These are phyloP conservation scores for Tolypocladium tropicale DNA, from an alignment of 2,329 filamentous ascomycete species.

Conservation along the genomic window DNA sequence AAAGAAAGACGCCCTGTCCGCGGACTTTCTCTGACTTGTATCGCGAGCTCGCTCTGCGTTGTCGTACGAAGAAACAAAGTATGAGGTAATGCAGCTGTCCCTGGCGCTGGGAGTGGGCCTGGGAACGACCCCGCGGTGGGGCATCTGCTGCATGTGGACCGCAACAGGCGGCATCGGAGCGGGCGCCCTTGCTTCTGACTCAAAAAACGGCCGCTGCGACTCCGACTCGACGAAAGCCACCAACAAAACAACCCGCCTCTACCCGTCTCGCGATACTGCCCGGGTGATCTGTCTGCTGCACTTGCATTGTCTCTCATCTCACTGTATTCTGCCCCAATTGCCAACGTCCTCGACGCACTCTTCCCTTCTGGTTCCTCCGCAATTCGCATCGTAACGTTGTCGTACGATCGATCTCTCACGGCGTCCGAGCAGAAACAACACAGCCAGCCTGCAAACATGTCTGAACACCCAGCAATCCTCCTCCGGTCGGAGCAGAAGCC, in stretches of 20 bases:
- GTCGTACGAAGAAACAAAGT: no score
- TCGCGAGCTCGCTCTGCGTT: no score
- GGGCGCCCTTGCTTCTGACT: neutral
- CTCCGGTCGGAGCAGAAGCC: conserved; percentile 51
- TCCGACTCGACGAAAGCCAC: neutral
- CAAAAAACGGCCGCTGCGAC: neutral
- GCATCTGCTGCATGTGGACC: neutral
- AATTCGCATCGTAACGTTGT: neutral
- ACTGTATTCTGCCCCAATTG: neutral
- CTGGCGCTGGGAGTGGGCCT: neutral
- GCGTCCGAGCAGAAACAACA: neutral
- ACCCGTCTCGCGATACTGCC: neutral
- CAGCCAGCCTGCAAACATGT: conserved; percentile 10
- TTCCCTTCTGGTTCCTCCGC: neutral
- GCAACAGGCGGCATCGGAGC: neutral
- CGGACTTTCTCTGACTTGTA: no score
- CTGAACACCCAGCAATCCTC: conserved; percentile 29
- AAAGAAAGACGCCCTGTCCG: no score
- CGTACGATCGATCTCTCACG: neutral
- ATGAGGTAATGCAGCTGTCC: neutral
- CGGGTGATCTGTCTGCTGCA: neutral
- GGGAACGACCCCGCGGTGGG: neutral
- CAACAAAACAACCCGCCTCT: neutral
- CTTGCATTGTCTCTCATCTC: neutral
- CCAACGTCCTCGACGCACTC: neutral